Evolutionary conservation across 2,329 filamentous ascomycete genomes (phyloP).

Genomic region (Colletotrichum somersetense): DNA sequence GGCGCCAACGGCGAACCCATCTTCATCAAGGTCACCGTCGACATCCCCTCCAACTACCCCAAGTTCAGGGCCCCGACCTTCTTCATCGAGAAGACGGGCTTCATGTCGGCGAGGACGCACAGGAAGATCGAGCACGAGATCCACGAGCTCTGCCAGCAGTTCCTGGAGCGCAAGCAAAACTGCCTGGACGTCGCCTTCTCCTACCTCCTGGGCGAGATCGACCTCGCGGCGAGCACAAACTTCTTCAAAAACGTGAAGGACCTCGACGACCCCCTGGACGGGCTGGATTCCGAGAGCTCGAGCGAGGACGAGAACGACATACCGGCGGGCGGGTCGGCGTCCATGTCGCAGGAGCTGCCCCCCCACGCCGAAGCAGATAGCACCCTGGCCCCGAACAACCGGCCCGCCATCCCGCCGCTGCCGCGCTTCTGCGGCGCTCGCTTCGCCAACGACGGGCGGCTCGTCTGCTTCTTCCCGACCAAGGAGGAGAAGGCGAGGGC

Average conservation of each 20-base stretch:
- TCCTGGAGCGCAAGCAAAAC: slow-evolving; percentile 69
- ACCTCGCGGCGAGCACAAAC: slow-evolving; percentile 70
- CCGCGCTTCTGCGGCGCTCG: slow-evolving; percentile 71
- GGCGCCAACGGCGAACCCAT: slow-evolving; percentile 68
- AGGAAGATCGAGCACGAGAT: slow-evolving; percentile 67
- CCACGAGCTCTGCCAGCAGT: slow-evolving; percentile 67
- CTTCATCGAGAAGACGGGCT: slow-evolving; percentile 70
- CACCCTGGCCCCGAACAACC: slow-evolving; percentile 64
- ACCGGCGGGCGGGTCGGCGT: slow-evolving; percentile 64
- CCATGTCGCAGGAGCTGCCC: slow-evolving; percentile 73
- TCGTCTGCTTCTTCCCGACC: slow-evolving; percentile 77
- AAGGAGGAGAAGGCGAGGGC: slow-evolving; percentile 72
- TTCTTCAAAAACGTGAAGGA: slow-evolving; percentile 76
- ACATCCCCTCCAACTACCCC: slow-evolving; percentile 71
- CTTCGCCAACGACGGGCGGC: slow-evolving; percentile 72
- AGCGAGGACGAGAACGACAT: slow-evolving; percentile 80
- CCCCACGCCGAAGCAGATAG: slow-evolving; percentile 67
- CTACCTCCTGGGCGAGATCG: slow-evolving; percentile 73
- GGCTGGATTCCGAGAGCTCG: slow-evolving; percentile 80
- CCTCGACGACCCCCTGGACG: slow-evolving; percentile 68
- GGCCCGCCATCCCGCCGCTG: slow-evolving; percentile 66
- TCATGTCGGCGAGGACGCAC: slow-evolving; percentile 70
- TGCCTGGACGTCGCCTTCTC: slow-evolving; percentile 73
- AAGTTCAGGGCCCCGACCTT: slow-evolving; percentile 70
- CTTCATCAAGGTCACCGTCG: slow-evolving; percentile 72